Evolutionary conservation across 1,284 basidiomycete genomes (phyloP).

Genomic region (Xerocomus minutiporus): DNA sequence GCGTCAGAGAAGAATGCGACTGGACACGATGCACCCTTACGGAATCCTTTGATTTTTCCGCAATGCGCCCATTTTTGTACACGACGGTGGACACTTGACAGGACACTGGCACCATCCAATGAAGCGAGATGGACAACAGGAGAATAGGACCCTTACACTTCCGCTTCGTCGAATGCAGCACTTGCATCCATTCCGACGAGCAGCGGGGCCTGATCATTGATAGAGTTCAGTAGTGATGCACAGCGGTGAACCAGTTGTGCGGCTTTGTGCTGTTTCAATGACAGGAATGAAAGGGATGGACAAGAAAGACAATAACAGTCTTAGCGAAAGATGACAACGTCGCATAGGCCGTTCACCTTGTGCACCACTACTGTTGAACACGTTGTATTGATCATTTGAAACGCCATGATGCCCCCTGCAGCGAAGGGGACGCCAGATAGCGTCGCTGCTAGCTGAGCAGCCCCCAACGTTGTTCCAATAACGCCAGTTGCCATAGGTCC

Average conservation of each 20-base stretch:
- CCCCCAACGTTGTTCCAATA: constrained; percentile 25
- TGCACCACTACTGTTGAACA: constrained; percentile 43
- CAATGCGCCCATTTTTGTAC: constrained; percentile 37
- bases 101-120: constrained; percentile 29
- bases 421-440: constrained; percentile 43
- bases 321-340: constrained; percentile 4
- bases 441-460: constrained; percentile 39
- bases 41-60: constrained; percentile 33
- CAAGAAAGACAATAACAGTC: background rate
- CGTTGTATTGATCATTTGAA: constrained; percentile 39
- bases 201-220: constrained; percentile 37
- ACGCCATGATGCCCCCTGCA: constrained; percentile 36
- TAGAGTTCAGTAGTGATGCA: constrained; percentile 33
- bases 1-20: constrained; percentile 5
- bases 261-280: constrained; percentile 37
- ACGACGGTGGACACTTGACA: constrained; percentile 36
- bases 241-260: constrained; percentile 41
- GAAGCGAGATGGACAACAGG: background rate
- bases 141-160: constrained; percentile 33
- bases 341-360: constrained; percentile 35
- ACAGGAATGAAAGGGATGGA: background rate
- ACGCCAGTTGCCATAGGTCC: constrained; percentile 27
- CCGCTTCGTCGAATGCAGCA: constrained; percentile 40
- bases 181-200: constrained; percentile 40
- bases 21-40: constrained; percentile 29